Evolutionary conservation across 164 flowering plant species (phyloP).

Genomic region (Macadamia tetraphylla): DNA sequence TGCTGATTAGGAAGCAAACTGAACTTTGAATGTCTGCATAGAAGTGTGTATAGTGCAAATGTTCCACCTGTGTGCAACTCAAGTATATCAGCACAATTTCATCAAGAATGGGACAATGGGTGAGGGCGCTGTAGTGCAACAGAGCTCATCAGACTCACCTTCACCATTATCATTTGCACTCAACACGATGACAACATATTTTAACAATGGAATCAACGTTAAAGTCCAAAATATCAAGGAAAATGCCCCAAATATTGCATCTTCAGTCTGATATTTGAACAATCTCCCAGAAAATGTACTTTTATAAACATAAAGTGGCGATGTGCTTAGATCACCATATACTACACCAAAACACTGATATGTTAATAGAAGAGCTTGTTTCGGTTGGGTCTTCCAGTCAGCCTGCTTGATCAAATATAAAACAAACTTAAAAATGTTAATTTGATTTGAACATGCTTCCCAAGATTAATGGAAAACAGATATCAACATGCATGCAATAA

Average conservation of each 20-base stretch:
- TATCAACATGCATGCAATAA: neutral
- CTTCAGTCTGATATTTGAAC: constrained; percentile 36
- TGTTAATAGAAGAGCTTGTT: constrained; percentile 37
- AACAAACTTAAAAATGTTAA: neutral
- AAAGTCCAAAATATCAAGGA: constrained; percentile 80
- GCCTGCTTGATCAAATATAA: constrained; percentile 31
- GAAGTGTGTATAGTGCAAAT: constrained; percentile 62
- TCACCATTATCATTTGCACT: constrained; percentile 72
- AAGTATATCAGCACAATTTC: constrained; percentile 4
- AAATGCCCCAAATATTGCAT: constrained; percentile 59
- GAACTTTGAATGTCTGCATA: constrained; percentile 60
- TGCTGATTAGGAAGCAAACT: constrained; percentile 64
- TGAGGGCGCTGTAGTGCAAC: neutral
- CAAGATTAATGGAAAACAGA: neutral
- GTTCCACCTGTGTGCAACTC: constrained; percentile 49
- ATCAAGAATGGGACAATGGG: neutral
- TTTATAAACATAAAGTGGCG: constrained; percentile 71
- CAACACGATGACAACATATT: constrained; percentile 54
- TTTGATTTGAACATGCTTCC: neutral
- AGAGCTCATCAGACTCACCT: constrained; percentile 35
- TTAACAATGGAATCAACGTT: constrained; percentile 54
- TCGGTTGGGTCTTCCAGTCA: constrained; percentile 22
- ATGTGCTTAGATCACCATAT: constrained; percentile 61
- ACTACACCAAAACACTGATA: constrained; percentile 74
- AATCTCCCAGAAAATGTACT: constrained; percentile 49